Conservation (phyloP, 2,329 filamentous ascomycete genomes). For the Neocatenulostroma microsporum region DNA sequence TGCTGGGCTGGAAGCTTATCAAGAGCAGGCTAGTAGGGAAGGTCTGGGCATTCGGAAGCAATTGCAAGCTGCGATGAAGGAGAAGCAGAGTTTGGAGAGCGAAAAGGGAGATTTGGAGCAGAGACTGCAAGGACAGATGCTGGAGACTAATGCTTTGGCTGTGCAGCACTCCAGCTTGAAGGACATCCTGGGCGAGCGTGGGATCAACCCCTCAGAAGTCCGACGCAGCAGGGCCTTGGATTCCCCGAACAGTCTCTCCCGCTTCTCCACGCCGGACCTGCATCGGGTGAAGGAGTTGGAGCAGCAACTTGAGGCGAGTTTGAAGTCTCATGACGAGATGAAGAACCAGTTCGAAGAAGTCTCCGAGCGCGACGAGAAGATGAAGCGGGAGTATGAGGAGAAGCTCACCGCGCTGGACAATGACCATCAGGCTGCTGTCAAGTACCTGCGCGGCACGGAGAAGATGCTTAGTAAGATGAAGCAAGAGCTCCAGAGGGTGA, state of each 20-base stretch:
- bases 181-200: conserved; percentile 81
- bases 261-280: conserved; percentile 71
- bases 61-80: conserved; percentile 73
- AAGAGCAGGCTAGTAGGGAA: conserved; percentile 93
- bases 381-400: conserved; percentile 83
- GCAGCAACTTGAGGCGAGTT: conserved; percentile 69
- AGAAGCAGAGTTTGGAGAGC: conserved; percentile 72
- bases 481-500: conserved; percentile 89
- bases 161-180: conserved; percentile 92
- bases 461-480: conserved; percentile 99
- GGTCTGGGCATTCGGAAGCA: conserved; percentile 84
- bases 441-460: conserved; percentile 96
- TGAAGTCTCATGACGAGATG: conserved; percentile 77
- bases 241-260: conserved; percentile 56
- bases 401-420: conserved; percentile 91
- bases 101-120: conserved; percentile 76
- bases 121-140: conserved; percentile 74
- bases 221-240: conserved; percentile 64
- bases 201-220: conserved; percentile 67
- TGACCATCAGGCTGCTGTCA: conserved; percentile 94
- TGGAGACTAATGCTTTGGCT: conserved; percentile 86
- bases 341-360: conserved; percentile 69
- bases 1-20: conserved; percentile 90
- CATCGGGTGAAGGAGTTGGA: conserved; percentile 76
- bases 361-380: conserved; percentile 71